phyloP scores from a whole-genome alignment of 83 land plant genomes.

The Picea engelmannii region DNA sequence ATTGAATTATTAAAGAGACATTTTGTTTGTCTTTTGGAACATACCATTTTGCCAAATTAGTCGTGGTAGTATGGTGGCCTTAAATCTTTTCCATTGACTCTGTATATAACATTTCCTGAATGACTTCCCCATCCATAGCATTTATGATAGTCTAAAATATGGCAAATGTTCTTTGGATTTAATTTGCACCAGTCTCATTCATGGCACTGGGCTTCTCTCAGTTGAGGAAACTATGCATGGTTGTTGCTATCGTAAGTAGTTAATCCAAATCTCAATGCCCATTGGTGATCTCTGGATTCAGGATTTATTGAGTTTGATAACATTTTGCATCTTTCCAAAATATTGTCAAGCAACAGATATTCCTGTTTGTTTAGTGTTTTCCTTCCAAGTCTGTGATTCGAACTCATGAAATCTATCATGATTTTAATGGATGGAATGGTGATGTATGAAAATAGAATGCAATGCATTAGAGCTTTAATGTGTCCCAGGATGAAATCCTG shows the following conservation, averaged over 20 bases:
- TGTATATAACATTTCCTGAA: background rate
- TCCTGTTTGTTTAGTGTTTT: background rate
- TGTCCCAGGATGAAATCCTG: background rate
- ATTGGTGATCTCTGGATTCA: background rate
- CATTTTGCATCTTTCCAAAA: background rate
- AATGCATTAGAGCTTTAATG: background rate
- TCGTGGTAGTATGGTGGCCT: background rate
- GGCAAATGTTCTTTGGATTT: background rate
- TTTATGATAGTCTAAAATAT: background rate
- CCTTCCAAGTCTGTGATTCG: constrained; percentile 5
- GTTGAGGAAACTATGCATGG: background rate
- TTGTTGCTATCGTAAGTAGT: background rate
- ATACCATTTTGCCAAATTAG: background rate
- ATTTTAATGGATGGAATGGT: background rate
- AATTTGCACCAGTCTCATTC: background rate
- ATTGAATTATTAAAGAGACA: no score
- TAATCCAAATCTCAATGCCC: background rate
- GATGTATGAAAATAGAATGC: background rate
- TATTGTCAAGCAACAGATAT: background rate
- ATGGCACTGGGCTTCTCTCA: background rate
- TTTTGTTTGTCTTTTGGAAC: background rate
- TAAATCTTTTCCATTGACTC: background rate
- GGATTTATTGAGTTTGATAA: background rate
- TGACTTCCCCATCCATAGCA: background rate
- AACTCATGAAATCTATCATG: background rate